Conservation (phyloP, 140 eudicot genomes). For the Cichorium intybus region DNA sequence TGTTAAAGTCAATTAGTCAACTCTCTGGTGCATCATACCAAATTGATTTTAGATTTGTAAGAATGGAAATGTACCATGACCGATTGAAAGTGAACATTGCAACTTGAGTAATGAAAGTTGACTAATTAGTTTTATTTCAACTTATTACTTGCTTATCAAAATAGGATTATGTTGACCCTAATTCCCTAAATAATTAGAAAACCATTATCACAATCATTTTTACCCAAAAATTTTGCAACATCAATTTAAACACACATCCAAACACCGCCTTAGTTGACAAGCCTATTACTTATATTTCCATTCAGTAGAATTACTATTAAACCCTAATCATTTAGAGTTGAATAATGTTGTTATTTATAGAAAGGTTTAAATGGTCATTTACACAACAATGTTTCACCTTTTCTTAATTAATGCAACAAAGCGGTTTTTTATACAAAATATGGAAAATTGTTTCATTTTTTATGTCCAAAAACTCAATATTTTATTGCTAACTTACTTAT, state of each 20-base stretch:
- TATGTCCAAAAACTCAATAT: too few species aligned
- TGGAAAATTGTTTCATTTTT: too few species aligned
- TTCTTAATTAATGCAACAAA: too few species aligned
- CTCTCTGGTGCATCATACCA: not conserved
- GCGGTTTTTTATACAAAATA: too few species aligned
- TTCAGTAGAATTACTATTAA: not conserved
- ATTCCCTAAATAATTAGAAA: not conserved
- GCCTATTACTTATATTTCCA: slow-evolving; percentile 5
- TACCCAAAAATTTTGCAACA: too few species aligned
- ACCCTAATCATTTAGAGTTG: not conserved
- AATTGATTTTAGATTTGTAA: not conserved
- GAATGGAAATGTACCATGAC: not conserved
- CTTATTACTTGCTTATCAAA: too few species aligned
- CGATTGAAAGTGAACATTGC: not conserved
- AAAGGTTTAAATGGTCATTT: too few species aligned
- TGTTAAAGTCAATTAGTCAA: slow-evolving; percentile 15
- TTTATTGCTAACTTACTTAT: too few species aligned
- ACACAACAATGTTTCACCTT: too few species aligned
- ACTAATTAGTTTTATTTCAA: not conserved
- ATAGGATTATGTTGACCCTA: too few species aligned
- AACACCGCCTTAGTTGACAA: not conserved
- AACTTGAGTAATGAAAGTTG: not conserved
- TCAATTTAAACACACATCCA: too few species aligned
- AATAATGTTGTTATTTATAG: not conserved
- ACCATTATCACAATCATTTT: too few species aligned